A percentile compares a stretch with the other conserved stretches of the same genome.
Evolutionary conservation across 2,329 filamentous ascomycete species (phyloP).

Genomic region (Coniochaeta prunicola): DNA sequence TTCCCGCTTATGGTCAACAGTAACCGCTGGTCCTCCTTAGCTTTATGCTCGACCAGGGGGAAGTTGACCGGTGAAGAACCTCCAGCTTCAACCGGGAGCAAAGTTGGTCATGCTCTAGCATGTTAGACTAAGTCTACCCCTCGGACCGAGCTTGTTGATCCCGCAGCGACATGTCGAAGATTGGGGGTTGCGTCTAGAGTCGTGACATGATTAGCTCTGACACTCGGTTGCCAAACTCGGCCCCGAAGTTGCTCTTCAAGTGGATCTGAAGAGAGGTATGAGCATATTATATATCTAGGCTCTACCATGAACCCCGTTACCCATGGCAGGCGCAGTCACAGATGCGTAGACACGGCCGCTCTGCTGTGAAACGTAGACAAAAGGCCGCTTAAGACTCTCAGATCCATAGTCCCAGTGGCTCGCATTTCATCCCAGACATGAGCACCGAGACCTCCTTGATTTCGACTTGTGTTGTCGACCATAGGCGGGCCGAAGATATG

Average conservation of each 20-base stretch:
- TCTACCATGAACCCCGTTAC: background rate
- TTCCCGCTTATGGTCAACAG: background rate
- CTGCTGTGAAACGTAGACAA: background rate
- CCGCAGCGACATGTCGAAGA: background rate
- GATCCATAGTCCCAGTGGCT: background rate
- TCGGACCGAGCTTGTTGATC: background rate
- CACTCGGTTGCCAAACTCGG: background rate
- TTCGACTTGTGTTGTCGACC: background rate
- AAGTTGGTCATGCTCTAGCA: background rate
- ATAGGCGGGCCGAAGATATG: background rate
- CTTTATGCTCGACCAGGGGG: background rate
- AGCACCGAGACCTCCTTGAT: background rate
- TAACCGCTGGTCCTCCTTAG: background rate
- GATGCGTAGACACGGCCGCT: background rate
- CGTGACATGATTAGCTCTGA: background rate
- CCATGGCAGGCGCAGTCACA: background rate
- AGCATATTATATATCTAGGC: background rate
- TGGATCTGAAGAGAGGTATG: background rate
- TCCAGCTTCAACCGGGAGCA: background rate
- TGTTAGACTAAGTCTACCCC: background rate
- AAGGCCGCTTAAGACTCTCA: background rate
- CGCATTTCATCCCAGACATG: background rate
- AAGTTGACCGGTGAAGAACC: background rate
- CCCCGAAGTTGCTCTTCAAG: background rate
- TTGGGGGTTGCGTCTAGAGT: background rate